Conservation (phyloP, 2,329 filamentous ascomycete species). For the Claviceps sorghi region DNA sequence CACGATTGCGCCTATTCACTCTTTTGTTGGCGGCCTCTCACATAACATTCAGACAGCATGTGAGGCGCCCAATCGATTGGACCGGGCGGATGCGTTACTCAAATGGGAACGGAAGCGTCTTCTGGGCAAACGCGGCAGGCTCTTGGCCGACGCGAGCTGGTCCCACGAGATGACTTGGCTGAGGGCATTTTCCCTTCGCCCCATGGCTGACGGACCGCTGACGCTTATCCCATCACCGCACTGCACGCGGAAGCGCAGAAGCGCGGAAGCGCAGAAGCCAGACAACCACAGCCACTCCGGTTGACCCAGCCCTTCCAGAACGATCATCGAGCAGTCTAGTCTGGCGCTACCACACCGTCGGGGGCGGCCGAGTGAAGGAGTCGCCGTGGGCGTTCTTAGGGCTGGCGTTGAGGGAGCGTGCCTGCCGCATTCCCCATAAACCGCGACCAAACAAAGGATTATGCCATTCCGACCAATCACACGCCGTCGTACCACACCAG, state of each 20-base stretch:
- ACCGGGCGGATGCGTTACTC: neutral
- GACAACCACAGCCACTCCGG: neutral
- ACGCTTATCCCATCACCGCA: too few species aligned
- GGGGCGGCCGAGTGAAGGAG: neutral
- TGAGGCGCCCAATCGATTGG: neutral
- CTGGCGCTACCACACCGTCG: neutral
- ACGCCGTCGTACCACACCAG: neutral
- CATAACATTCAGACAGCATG: neutral
- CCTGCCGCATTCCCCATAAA: neutral
- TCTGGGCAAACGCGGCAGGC: neutral
- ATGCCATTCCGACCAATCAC: neutral
- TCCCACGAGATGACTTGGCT: neutral
- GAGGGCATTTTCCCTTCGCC: neutral
- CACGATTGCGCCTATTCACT: too few species aligned
- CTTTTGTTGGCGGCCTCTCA: too few species aligned
- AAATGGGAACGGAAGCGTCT: neutral
- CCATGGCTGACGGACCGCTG: too few species aligned
- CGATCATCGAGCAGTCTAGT: neutral
- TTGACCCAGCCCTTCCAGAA: neutral
- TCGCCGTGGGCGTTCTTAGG: neutral
- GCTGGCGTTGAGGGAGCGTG: neutral
- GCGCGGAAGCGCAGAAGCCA: neutral
- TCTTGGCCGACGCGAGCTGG: neutral
- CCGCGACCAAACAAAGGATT: neutral
- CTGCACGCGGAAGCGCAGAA: too few species aligned